Evolutionary conservation across 2,329 filamentous ascomycete species (phyloP).

Genomic region (Aspergillus phoenicis): DNA sequence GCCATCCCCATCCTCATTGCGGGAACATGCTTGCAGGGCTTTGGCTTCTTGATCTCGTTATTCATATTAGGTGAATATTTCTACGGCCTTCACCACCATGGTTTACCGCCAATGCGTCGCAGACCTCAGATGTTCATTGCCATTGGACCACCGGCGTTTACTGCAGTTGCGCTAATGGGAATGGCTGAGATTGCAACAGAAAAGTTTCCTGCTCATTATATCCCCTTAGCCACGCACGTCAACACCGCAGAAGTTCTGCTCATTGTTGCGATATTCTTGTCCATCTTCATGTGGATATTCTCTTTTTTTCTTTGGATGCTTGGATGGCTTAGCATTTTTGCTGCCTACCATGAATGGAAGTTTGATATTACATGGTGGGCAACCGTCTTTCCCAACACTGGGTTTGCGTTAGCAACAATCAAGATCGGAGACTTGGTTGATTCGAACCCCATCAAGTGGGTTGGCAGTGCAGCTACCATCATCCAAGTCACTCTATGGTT

Average conservation of each 20-base stretch:
- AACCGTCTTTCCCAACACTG: background rate
- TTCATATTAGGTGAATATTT: background rate
- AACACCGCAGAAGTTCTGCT: background rate
- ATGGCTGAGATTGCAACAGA: background rate
- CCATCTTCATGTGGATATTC: background rate
- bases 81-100: background rate
- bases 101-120: background rate
- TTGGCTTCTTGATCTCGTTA: background rate
- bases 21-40: background rate
- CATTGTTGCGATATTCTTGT: background rate
- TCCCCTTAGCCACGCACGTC: background rate
- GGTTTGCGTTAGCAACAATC: background rate
- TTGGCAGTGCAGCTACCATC: background rate
- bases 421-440: background rate
- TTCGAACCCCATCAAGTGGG: background rate
- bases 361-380: constrained; percentile 2
- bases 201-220: background rate
- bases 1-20: constrained; percentile 1
- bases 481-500: background rate
- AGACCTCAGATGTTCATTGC: background rate
- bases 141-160: background rate
- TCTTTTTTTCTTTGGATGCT: background rate
- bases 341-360: background rate
- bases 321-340: background rate
- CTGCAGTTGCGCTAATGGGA: background rate